Base-by-base conservation (phyloP, 805 yeast species). In the Hermanozyma aechmeae region DNA sequence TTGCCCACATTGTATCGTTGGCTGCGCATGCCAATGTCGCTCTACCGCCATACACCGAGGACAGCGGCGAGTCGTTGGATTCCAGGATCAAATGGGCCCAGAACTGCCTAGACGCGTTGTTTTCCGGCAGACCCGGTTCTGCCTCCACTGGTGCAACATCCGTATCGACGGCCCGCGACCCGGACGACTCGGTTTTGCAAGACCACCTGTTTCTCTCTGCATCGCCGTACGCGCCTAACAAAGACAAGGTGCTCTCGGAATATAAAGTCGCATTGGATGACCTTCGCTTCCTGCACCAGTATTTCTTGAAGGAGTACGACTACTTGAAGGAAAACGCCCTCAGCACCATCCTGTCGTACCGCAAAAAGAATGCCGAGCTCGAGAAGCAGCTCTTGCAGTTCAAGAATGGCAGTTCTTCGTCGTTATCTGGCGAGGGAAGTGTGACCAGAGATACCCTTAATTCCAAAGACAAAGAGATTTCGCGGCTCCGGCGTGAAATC, bases 231-330 rank as follows among this genome's bases (percentile, higher is more conserved):
- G 40, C 35, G 15, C 37, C 43, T 8, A 27, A 29, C 29, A 32
- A 32, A 13, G 50, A 51, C 15, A 50, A 46, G 34, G 28, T 39
- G 12, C 16, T 57, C 13, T 38, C 53, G 20, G 64, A 60, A 19
- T 56, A 71, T 42, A 66, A 64, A 38, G 71, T 79, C 0, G 85
- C 86, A 0, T 56, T 80, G 28, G 68, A 64, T 32, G 92, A 80
- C 47, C 58, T 80, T 29, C 76, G 79, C 39, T 71, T 80, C 46
- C 79, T 85, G 3, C 85, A 79, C 49, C 74, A 67, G 35, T 80
- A 77, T 45, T 55, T 80, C 31, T 66, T 79, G 2, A 73, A 74
- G 44, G 82, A 78, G 41, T 80, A 68, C 42, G 81, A 77, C 38
- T 71, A 74, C 35, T 81, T 80, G 31, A 63, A 80, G 32, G 66